phyloP scores from a whole-genome alignment of 176 grass and related monocot genomes.

The Oryza meridionalis region DNA sequence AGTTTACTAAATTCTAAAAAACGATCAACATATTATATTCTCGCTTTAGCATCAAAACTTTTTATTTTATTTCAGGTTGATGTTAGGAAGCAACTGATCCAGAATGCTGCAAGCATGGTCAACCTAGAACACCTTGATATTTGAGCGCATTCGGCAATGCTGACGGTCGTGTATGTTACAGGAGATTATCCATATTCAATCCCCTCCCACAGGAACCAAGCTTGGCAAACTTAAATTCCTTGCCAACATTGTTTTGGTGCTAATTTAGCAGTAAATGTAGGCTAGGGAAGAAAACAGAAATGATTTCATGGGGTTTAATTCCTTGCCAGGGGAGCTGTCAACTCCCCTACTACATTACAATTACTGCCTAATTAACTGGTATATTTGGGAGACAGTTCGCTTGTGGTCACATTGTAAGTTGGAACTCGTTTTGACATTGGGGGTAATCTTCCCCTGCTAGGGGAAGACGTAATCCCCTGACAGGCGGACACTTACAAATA shows the following conservation, averaged over 20 bases:
- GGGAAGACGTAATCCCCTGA: background rate
- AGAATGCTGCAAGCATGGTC: slow-evolving; percentile 67
- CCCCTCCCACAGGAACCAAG: slow-evolving; percentile 9
- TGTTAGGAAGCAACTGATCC: slow-evolving; percentile 80
- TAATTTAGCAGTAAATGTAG: slow-evolving; percentile 36
- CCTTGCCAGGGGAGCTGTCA: background rate
- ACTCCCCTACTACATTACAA: background rate
- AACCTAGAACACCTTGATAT: slow-evolving; percentile 91
- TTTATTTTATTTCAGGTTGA: slow-evolving; percentile 66
- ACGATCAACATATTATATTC: background rate
- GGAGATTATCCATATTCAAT: slow-evolving; percentile 15
- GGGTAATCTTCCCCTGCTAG: background rate
- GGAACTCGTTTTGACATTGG: background rate
- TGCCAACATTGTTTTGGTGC: slow-evolving; percentile 9
- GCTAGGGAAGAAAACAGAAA: background rate
- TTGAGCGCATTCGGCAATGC: slow-evolving; percentile 34
- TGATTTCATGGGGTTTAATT: background rate
- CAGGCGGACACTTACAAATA: background rate
- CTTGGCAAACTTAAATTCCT: slow-evolving; percentile 19
- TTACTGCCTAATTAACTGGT: background rate
- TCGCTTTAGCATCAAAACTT: background rate
- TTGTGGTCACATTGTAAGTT: background rate
- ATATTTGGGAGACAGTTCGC: background rate
- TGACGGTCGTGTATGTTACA: slow-evolving; percentile 43
- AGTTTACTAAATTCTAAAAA: background rate